Evolutionary conservation across 805 yeast species (phyloP).

Genomic region (Saccharomycopsis amapae): DNA sequence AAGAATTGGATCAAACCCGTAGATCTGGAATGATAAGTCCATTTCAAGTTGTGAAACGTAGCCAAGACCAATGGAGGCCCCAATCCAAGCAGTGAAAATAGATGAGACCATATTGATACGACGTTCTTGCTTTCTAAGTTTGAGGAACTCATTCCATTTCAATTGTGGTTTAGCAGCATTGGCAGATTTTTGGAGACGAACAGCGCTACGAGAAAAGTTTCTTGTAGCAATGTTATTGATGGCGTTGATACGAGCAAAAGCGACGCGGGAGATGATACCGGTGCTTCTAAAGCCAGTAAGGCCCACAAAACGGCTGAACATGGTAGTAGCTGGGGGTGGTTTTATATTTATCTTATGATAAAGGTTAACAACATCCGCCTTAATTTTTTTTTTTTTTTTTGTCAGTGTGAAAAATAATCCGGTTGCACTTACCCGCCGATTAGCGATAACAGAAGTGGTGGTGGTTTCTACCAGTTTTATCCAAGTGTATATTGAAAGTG

Average conservation of each 20-base stretch:
- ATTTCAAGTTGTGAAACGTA: conserved; percentile 71
- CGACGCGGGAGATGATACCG: neutral
- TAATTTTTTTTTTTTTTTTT: neutral
- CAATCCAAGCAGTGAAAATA: conserved; percentile 54
- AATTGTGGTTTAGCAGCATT: neutral
- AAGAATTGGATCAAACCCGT: conserved; percentile 86
- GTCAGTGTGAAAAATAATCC: neutral
- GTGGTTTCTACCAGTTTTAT: too few species aligned
- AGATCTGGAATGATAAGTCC: conserved; percentile 77
- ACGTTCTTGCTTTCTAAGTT: conserved; percentile 69
- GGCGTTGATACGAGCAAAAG: neutral
- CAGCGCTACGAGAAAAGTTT: neutral
- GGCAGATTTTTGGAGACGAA: neutral
- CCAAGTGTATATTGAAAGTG: too few species aligned
- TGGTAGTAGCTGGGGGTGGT: neutral
- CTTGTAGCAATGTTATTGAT: neutral
- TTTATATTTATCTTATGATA: neutral
- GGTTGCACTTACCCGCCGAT: too few species aligned
- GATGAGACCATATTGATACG: conserved; percentile 63
- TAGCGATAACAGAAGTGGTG: too few species aligned
- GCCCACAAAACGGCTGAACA: conserved; percentile 1
- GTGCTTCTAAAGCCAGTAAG: neutral
- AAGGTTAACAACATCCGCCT: neutral
- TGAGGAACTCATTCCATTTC: conserved; percentile 73
- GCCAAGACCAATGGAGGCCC: conserved; percentile 64